Evolutionary conservation across 2,329 filamentous ascomycete genomes (phyloP).

Genomic region (Chaetomium sp.): DNA sequence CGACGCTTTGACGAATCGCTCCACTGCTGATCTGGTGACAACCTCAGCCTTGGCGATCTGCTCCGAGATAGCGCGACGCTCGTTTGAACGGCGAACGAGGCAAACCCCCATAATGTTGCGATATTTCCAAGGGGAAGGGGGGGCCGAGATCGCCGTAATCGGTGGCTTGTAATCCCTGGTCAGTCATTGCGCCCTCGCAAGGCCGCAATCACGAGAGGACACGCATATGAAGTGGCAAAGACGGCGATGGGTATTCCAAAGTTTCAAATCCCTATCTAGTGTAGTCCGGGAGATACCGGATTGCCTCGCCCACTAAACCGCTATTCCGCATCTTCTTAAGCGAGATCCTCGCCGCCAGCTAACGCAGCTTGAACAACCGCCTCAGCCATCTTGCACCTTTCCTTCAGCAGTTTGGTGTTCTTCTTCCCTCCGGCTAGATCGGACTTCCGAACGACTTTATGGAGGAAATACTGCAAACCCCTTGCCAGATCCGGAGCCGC

Average conservation of each 20-base stretch:
- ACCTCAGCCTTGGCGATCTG: slow-evolving; percentile 6
- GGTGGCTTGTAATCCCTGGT: too few species aligned
- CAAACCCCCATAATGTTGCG: too few species aligned
- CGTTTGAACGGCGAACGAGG: too few species aligned
- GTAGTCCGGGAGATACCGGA: not conserved
- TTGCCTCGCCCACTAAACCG: not conserved
- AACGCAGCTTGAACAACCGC: slow-evolving; percentile 30
- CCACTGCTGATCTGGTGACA: slow-evolving; percentile 5
- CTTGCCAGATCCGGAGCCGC: slow-evolving; percentile 62
- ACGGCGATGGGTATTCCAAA: too few species aligned
- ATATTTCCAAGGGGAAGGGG: too few species aligned
- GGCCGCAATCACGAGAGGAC: too few species aligned
- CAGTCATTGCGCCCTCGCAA: too few species aligned
- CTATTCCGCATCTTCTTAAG: not conserved
- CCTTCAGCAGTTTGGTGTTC: slow-evolving; percentile 42
- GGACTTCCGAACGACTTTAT: slow-evolving; percentile 65
- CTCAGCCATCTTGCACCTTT: slow-evolving; percentile 40
- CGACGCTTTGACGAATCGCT: not conserved
- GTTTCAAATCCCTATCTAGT: not conserved
- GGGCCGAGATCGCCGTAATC: too few species aligned
- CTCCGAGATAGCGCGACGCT: slow-evolving; percentile 4
- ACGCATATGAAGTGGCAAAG: too few species aligned
- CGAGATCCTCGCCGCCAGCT: slow-evolving; percentile 9
- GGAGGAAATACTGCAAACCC: slow-evolving; percentile 73
- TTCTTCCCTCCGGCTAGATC: slow-evolving; percentile 44